Conservation (phyloP, 257 asterid species). For the Jacaranda copaia region DNA sequence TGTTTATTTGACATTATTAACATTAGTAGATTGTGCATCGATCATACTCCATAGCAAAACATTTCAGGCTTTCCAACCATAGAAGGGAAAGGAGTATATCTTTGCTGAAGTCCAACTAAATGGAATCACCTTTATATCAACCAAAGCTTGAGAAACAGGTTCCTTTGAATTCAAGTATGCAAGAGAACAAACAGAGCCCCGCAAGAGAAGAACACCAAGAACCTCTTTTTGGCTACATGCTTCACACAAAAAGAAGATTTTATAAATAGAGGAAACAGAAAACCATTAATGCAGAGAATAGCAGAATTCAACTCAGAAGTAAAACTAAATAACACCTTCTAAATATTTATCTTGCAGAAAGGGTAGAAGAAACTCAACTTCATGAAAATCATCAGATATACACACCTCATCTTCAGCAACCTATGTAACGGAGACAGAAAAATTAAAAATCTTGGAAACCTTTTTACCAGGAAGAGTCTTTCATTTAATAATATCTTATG, state of each 20-base stretch:
- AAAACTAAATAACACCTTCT: constrained; percentile 64
- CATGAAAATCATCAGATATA: constrained; percentile 66
- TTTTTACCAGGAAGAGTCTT: constrained; percentile 21
- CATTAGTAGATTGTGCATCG: constrained; percentile 15
- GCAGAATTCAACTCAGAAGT: constrained; percentile 23
- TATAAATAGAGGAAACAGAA: constrained; percentile 5
- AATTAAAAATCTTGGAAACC: constrained; percentile 16
- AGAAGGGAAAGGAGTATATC: constrained; percentile 17
- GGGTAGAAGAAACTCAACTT: constrained; percentile 91
- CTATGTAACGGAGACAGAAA: constrained; percentile 48
- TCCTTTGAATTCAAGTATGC: constrained; percentile 80
- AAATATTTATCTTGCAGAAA: constrained; percentile 67
- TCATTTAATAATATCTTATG: background rate
- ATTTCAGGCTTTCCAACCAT: constrained; percentile 8
- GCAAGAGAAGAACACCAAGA: constrained; percentile 70
- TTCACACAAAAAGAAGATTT: constrained; percentile 45
- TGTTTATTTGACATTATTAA: background rate
- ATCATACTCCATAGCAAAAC: background rate
- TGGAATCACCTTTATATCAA: constrained; percentile 80
- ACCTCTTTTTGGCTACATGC: constrained; percentile 71
- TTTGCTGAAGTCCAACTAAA: constrained; percentile 30
- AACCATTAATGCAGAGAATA: constrained; percentile 12
- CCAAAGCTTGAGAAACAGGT: constrained; percentile 77
- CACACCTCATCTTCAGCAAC: constrained; percentile 68
- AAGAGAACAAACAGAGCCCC: constrained; percentile 78